phyloP scores from a whole-genome alignment of 306 rosid species.

The Astragalus glycyphyllos region DNA sequence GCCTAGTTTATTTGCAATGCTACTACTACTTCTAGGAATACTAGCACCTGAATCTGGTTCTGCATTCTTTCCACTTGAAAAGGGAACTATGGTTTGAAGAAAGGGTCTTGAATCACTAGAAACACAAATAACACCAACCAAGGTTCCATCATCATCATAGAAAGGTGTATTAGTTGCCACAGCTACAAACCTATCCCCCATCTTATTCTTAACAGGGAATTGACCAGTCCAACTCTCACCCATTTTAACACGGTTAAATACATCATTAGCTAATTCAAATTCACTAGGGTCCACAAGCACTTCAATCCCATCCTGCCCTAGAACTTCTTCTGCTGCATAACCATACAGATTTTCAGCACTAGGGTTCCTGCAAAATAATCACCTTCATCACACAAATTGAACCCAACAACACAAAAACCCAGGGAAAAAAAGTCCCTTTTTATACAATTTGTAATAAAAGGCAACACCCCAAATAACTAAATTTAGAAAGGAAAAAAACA shows the following conservation, averaged over 20 bases:
- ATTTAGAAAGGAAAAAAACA: neutral
- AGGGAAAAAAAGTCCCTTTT: constrained; percentile 1
- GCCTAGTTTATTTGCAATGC: constrained; percentile 69
- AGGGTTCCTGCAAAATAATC: constrained; percentile 74
- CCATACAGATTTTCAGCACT: constrained; percentile 85
- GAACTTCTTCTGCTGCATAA: constrained; percentile 80
- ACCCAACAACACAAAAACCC: constrained; percentile 10
- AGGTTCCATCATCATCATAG: constrained; percentile 78
- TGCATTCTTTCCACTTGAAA: constrained; percentile 39
- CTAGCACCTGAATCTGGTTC: constrained; percentile 53
- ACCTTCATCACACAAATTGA: constrained; percentile 34
- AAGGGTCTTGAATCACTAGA: constrained; percentile 74
- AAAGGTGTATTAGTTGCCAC: constrained; percentile 74
- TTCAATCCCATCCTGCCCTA: constrained; percentile 66
- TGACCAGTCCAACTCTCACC: constrained; percentile 96
- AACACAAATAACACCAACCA: constrained; percentile 78
- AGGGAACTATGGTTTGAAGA: constrained; percentile 56
- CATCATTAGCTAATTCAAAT: constrained; percentile 54
- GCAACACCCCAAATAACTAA: constrained; percentile 36
- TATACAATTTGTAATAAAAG: constrained; percentile 15
- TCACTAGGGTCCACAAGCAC: constrained; percentile 71
- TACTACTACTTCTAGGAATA: constrained; percentile 44
- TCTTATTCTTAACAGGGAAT: constrained; percentile 78
- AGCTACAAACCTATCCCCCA: constrained; percentile 68
- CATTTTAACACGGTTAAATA: constrained; percentile 58